A percentile compares a stretch with the other conserved stretches of the same genome.
These are phyloP conservation scores for Mortierella sp. DNA, from an alignment of 371 early-diverging fungal genomes.

Conservation along the genomic window DNA sequence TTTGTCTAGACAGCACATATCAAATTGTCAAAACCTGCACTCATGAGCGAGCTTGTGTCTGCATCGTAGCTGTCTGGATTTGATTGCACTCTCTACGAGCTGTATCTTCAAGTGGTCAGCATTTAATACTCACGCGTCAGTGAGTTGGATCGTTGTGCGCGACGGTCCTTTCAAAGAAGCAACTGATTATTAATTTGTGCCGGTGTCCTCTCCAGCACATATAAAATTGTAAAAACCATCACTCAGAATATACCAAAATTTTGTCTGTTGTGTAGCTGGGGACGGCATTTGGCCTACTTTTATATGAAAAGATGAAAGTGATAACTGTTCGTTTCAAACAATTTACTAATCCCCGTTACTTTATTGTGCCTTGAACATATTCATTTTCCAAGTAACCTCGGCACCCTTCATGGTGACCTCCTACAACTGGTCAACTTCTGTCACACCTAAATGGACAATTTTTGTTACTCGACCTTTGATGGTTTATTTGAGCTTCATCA, in stretches of 20 bases:
- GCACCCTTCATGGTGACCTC: too few species aligned
- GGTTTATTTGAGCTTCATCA: too few species aligned
- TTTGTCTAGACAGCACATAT: slow-evolving; percentile 1
- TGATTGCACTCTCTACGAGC: not conserved
- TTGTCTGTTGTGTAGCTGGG: slow-evolving; percentile 1
- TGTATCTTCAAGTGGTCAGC: not conserved
- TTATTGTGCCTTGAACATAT: not conserved
- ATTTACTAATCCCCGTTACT: slow-evolving; percentile 2
- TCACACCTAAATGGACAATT: too few species aligned
- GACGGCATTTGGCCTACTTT: slow-evolving; percentile 1
- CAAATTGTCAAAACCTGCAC: slow-evolving; percentile 6
- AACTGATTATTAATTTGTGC: not conserved
- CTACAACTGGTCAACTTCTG: too few species aligned
- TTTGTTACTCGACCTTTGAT: too few species aligned
- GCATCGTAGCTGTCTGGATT: slow-evolving; percentile 1
- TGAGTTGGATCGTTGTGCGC: slow-evolving; percentile 7
- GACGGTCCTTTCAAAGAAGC: not conserved
- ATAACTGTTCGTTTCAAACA: not conserved
- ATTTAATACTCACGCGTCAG: not conserved
- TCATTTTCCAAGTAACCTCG: too few species aligned
- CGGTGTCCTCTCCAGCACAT: slow-evolving; percentile 6
- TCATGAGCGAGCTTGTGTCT: slow-evolving; percentile 1
- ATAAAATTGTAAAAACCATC: slow-evolving; percentile 4
- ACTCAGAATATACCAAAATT: not conserved
- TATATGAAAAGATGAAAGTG: not conserved